Conservation (phyloP, 1,284 basidiomycete genomes). For the Schizophyllum commune region DNA sequence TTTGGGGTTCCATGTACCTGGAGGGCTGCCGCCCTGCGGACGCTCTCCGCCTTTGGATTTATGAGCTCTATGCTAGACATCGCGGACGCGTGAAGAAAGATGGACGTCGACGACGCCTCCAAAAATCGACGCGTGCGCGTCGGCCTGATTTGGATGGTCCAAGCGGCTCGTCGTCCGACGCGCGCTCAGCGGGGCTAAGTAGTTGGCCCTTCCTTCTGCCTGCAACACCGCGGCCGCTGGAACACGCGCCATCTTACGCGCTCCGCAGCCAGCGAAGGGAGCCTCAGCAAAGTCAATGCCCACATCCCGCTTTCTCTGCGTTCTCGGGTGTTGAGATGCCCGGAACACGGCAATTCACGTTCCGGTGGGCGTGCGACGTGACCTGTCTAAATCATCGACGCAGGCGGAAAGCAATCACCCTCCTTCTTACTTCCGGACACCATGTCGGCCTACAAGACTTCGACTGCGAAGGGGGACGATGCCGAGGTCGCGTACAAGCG, state of each 20-base stretch:
- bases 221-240: no score
- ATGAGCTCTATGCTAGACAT: conserved; percentile 89
- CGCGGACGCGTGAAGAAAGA: conserved; percentile 20
- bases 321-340: neutral
- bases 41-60: conserved; percentile 94
- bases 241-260: no score
- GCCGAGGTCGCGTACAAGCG: conserved; percentile 43
- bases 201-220: no score
- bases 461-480: conserved; percentile 13
- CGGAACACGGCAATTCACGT: neutral
- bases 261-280: no score
- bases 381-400: neutral
- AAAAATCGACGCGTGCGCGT: conserved; percentile 41
- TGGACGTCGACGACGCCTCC: conserved; percentile 82
- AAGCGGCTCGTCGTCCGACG: neutral
- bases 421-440: neutral
- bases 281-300: neutral
- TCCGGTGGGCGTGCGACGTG: neutral
- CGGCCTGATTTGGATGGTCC: neutral
- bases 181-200: no score
- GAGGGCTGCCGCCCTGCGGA: conserved; percentile 85
- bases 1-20: conserved; percentile 51
- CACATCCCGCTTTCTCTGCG: neutral
- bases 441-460: conserved; percentile 11
- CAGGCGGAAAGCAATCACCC: neutral